A percentile compares a stretch with the other conserved stretches of the same genome.
Evolutionary conservation across 2,329 filamentous ascomycete genomes (phyloP).

Genomic region (Kalaharituber pfeilii): DNA sequence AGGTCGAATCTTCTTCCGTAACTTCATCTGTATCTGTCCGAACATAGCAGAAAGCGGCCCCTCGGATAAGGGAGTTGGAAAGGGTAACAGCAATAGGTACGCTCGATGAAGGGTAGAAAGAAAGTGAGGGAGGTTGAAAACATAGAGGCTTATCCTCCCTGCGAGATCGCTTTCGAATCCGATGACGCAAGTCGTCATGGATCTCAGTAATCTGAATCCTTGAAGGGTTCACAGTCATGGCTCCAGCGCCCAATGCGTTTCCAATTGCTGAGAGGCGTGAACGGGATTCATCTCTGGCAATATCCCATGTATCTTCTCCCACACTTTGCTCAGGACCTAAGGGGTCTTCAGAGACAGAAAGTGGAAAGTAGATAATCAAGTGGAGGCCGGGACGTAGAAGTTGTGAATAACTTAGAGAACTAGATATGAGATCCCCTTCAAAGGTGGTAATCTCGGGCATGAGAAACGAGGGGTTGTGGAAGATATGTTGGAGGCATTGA

Average conservation of each 20-base stretch:
- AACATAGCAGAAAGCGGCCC: not conserved
- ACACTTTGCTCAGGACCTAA: not conserved
- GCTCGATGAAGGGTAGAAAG: not conserved
- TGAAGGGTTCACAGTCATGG: not conserved
- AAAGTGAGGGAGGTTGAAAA: not conserved
- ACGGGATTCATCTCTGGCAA: not conserved
- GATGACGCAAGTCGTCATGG: not conserved
- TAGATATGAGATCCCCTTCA: constrained; percentile 18
- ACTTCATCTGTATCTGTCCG: not conserved
- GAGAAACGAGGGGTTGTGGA: not conserved
- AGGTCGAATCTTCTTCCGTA: too few species aligned
- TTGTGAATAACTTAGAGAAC: constrained; percentile 13
- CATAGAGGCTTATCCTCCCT: not conserved
- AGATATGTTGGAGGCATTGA: not conserved
- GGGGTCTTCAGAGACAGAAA: not conserved
- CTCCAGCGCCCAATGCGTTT: not conserved
- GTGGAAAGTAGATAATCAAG: constrained; percentile 17
- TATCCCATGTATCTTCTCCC: not conserved
- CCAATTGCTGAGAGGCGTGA: not conserved
- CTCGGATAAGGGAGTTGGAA: not conserved
- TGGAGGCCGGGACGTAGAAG: constrained; percentile 17
- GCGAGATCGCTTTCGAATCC: not conserved
- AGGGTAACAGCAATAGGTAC: not conserved
- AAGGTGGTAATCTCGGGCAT: constrained; percentile 19
- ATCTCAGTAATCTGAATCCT: not conserved